Base-by-base conservation (phyloP, 2,329 filamentous ascomycete species). In the Fusarium longipes region DNA sequence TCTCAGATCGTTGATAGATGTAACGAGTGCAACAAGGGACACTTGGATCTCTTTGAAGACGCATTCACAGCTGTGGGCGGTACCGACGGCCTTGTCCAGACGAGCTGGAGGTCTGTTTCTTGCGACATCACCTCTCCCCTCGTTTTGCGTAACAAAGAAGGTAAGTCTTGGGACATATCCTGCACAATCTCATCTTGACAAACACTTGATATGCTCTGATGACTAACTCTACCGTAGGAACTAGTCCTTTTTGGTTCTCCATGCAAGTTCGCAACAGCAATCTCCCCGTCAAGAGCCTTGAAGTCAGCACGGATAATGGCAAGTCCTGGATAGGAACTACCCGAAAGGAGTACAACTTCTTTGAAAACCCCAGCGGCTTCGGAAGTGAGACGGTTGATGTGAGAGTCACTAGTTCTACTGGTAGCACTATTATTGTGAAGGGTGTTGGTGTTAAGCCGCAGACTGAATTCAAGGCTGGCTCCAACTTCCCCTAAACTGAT, bases 211-310 rank as follows among this genome's bases (percentile, higher is more conserved):
- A 8, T 22, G 27, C 4, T n/a, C 10, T 15, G 15, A 27, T 11
- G 4, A 11, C 40, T 59, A 27, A 64, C 6, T 2, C 8, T 15
- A 1, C 12, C 4, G 8, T 6, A 68, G 64, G 64, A 27, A 67
- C 64, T 9, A 67, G 64, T 12, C 44, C 68, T 9, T 76, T 74
- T 68, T 83, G 78, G 80, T 78, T 76, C 67, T 73, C 71, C 30
- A 77, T 79, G 82, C 89, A 91, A 75, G 87, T 90, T 45, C 80
- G 89, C 68, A 90, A 90, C 76, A 79, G 85, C 70, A 89, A 88
- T 73, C 79, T 85, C 57, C 81, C 82, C 9, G 82, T 90, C 35
- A 71, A 79, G 49, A 81, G 78, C 65, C 81, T 91, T 24, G 87
- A 90, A 67, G 87, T 90, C 63, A 87, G 85, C 66, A 87, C 82